Base-by-base conservation (phyloP, 345 rosid species). In the Eucalyptus caleyi region DNA sequence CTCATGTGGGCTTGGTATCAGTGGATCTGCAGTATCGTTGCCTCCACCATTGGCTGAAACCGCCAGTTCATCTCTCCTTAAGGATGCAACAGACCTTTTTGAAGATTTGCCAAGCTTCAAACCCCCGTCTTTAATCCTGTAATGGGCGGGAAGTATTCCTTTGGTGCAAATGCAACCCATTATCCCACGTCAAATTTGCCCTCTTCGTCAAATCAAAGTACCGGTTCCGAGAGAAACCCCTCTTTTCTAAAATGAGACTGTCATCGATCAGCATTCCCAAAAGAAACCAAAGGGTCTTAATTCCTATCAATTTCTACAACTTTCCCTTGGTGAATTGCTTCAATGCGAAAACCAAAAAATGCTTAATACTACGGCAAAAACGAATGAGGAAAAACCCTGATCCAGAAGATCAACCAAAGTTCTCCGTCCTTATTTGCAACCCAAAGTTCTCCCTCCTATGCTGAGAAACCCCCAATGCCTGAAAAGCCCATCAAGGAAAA, bases 121-220 rank as follows among this genome's bases (percentile, higher is more conserved):
- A 45, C 86, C 93, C 87, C 80, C 86, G 80, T 91, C 92, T 60
- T 86, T 91, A 14, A 89, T 90, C 27, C 77, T 86, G 67, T 23
- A 89, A 10, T 90, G 93, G 88, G 90, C 89, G 49, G 93, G 93
- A 86, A 92, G 91, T 91, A 91, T 81, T 60, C 93, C 97, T 93
- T 97, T 98, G 65, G 98, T 93, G 96, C 98, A 96, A 88, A 94
- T 93, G 94, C 99, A 96, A 9, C 99, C 99, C 99, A 96, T 98
- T 69, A 90, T 91, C 87, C 87, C 42, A 37, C 18, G 53, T 34
- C 81, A 30, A 77, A 77, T 19, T 77, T 77, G 14, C 27, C 83
- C 82, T 37, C 42, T 37, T 60, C 51, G 30, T 49, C 34, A 65
- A 59, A 89, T 27, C 82, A 89, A 59, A 40, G 34, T 16, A 42